Evolutionary conservation across 768 basidiomycete genomes (phyloP), one percentile per base, ranked within the genome.

Genomic region (Russula brevipes): DNA sequence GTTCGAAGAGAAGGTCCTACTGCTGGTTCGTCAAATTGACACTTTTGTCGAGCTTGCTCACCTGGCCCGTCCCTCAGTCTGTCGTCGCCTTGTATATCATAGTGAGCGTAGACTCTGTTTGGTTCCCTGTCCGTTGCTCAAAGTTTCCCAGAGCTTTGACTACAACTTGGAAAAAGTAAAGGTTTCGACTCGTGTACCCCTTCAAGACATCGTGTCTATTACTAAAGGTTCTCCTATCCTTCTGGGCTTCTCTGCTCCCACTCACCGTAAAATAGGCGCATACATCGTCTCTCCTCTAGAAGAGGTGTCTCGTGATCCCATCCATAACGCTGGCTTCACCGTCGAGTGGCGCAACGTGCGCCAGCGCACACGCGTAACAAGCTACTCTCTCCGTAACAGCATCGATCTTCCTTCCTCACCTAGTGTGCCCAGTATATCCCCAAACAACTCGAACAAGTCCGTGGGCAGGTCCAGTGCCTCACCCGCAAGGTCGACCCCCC

Each of bases 241-340:
- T 47, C 30, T n/a, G 33, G 9, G 60, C 30, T 16, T 47, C 52
- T 19, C 55, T 19, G 17, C 17, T 44, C 10, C 9, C 39, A 54
- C 36, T 57, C 46, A 63, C 44, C 11, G 24, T 16, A 39, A 44
- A 19, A 5, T 5, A 94, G 95, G 95, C n/a, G 86, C 91, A 50
- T 99, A 98, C 72, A 98, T 98, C 63, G 76, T 98, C 46, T 97
- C 95, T 1, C 87, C 95, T 2, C 79, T 98, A 2, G 93, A 98
- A 74, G 93, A 96, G 73, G 86, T 91, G 0, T 93, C 91, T 68
- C 85, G 94, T 16, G 92, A 97, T 72, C 84, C 89, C 0, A 72
- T 79, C 19, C 92, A 98, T 76, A 98, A 98, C 71, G 87, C 87
- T 47, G 96, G 97, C 0, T 92, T 98, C 72, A 73, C 85, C 3